Evolutionary conservation across 2,329 filamentous ascomycete species (phyloP), one percentile per base, ranked within the genome.

Genomic region (Colletotrichum costaricense): DNA sequence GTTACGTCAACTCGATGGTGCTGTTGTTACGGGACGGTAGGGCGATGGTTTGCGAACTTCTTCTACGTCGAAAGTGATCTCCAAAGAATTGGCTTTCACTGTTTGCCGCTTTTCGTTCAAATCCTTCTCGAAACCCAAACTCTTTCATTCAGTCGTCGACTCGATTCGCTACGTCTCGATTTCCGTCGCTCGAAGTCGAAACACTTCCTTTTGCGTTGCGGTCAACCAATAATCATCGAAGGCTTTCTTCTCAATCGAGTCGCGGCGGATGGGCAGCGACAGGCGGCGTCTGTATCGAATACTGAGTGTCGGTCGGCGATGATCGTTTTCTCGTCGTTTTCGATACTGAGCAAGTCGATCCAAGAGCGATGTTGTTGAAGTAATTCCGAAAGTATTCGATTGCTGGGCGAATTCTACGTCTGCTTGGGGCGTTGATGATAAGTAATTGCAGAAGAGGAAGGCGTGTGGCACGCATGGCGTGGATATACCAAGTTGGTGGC

Each of bases 401-500:
- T 22, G 49, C 22, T 67, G 42, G 24, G 35, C 46, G 26, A 60
- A 22, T 38, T 52, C 54, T 56, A 56, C 24, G 19, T 57, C 19
- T 57, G 63, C 54, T 28, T 26, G 38, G 69, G 42, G 52, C 26
- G 64, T 75, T 63, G 72, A 65, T 54, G 64, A 63, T 49, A 56
- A 46, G 26, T 24, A 60, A 14, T 68, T 38, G 46, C 11, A 58
- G 46, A 62, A 63, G 55, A 49, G 26, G 42, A 60, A 67, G 65
- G 62, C 52, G 58, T 67, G 65, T 57, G 65, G 74, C 72, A 66
- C 54, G 66, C 33, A 42, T 73, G 66, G 69, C 38, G 64, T 75
- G 74, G 72, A 73, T 75, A 75, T 75, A 75, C 67, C 63, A 63
- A 57, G 38, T 58, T 62, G 72, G 74, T 68, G 66, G 72, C 57